phyloP scores from a whole-genome alignment of 306 rosid genomes.

The Sicyos edulis region DNA sequence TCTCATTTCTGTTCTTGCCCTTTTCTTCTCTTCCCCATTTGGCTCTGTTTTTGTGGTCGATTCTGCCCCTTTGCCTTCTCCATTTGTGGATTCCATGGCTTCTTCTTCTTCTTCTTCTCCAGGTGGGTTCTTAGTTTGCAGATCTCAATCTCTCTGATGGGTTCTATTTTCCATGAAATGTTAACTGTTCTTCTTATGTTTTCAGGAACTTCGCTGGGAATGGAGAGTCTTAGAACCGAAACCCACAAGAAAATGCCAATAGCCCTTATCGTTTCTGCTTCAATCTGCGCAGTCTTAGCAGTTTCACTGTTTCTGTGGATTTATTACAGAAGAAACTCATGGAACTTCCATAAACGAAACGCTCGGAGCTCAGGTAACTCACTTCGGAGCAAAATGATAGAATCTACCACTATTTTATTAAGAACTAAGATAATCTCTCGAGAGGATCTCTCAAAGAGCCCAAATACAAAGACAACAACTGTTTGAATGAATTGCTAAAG shows the following conservation, averaged over 20 bases:
- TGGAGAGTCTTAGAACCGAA: constrained; percentile 34
- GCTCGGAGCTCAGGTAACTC: constrained; percentile 40
- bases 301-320: constrained; percentile 48
- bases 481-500: no score
- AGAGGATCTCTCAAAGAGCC: no score
- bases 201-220: constrained; percentile 39
- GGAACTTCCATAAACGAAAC: constrained; percentile 36
- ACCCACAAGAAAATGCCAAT: constrained; percentile 52
- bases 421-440: no score
- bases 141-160: constrained; percentile 11
- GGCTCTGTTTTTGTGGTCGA: constrained; percentile 39
- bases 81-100: constrained; percentile 30
- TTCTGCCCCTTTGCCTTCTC: constrained; percentile 35
- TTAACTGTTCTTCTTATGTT: neutral
- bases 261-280: constrained; percentile 38
- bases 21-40: no score
- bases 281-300: constrained; percentile 39
- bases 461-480: no score
- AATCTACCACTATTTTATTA: no score
- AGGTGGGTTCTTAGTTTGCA: constrained; percentile 29
- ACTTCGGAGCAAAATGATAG: no score
- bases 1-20: no score
- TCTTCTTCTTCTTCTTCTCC: constrained; percentile 39
- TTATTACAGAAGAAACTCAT: constrained; percentile 33
- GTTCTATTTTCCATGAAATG: no score